Evolutionary conservation across 2,329 filamentous ascomycete genomes (phyloP), one percentile per base, ranked within the genome.

Genomic region (Teratosphaeria destructans): DNA sequence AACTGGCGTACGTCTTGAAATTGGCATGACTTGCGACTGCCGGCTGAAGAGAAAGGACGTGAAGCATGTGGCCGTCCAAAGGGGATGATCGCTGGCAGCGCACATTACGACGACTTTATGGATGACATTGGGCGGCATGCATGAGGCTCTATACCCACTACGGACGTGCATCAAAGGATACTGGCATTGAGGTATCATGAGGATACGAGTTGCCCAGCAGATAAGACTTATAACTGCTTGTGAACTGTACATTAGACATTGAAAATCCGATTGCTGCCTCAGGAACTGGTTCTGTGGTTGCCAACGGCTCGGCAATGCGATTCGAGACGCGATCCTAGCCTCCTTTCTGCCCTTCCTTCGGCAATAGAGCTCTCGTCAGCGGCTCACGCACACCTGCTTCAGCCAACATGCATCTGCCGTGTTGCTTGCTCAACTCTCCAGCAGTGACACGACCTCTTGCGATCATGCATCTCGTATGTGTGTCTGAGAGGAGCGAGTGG

Each of bases 61-160:
- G 59, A 52, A 62, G 61, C 61, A 62, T 59, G 61, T 62, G 61
- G 61, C 61, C 61, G 59, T 61, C 61, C 61, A 27, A 43, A 26
- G 60, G 58, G 26, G 49, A 56, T 34, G 54, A 39, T 34, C 12
- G 27, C 53, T 54, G 53, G 23, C 53, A 49, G 26, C 27, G 27
- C 29, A 55, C 11, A 35, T 55, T 35, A 55, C 54, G 54, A 55
- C 29, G 32, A 23, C 8, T 39, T 32, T 55, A 55, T 10, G 54
- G 29, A 35, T 55, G 32, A 49, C 43, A 49, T 49, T 23, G 32
- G n/a, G 54, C 23, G 54, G 54, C 32, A 55, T 34, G 37, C 32
- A 23, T 55, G 27, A 23, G 10, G 26, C 29, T 55, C 37, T 55
- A 35, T 37, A 37, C 27, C 19, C 32, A 35, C 54, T 32, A 35